Conservation (phyloP, 352 stramenopile genomes). For the Pythium pyrilobum region DNA sequence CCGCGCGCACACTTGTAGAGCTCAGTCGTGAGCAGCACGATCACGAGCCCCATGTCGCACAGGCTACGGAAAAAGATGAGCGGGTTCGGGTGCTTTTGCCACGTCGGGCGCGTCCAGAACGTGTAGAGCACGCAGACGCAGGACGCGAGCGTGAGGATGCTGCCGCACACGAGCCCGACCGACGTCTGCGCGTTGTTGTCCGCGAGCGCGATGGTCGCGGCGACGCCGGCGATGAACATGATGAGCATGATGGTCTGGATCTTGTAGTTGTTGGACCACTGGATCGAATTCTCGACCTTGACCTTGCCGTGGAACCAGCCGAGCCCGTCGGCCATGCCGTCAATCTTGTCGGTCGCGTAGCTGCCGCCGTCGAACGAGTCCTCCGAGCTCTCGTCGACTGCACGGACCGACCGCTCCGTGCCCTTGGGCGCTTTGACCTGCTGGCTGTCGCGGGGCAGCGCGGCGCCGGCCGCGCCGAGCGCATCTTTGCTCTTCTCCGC, state of each 20-base stretch:
- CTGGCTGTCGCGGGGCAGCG: slow-evolving; percentile 19
- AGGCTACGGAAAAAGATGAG: slow-evolving; percentile 85
- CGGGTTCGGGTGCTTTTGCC: slow-evolving; percentile 84
- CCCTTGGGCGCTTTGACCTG: slow-evolving; percentile 3
- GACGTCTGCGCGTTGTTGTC: slow-evolving; percentile 49
- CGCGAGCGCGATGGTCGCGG: slow-evolving; percentile 51
- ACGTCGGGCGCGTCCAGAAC: slow-evolving; percentile 68
- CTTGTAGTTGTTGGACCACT: slow-evolving; percentile 88
- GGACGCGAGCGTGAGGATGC: slow-evolving; percentile 73
- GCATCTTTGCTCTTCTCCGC: slow-evolving; percentile 8
- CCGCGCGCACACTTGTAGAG: slow-evolving; percentile 66
- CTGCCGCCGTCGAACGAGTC: slow-evolving; percentile 69
- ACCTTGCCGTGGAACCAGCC: slow-evolving; percentile 87
- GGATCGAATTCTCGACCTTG: slow-evolving; percentile 77
- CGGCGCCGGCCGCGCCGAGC: slow-evolving; percentile 4
- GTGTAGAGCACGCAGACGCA: slow-evolving; percentile 72
- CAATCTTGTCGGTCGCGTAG: slow-evolving; percentile 60
- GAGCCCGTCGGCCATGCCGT: slow-evolving; percentile 42
- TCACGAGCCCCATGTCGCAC: slow-evolving; percentile 77
- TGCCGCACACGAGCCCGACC: slow-evolving; percentile 68
- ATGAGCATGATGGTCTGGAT: slow-evolving; percentile 80
- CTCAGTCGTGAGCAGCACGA: slow-evolving; percentile 71
- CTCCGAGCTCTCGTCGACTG: slow-evolving; percentile 67
- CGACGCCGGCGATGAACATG: slow-evolving; percentile 51
- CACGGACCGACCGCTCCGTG: slow-evolving; percentile 23